A percentile compares a stretch with the other conserved stretches of the same genome.
Evolutionary conservation across 75 land plant species (phyloP).

Genomic region (Picea glauca): DNA sequence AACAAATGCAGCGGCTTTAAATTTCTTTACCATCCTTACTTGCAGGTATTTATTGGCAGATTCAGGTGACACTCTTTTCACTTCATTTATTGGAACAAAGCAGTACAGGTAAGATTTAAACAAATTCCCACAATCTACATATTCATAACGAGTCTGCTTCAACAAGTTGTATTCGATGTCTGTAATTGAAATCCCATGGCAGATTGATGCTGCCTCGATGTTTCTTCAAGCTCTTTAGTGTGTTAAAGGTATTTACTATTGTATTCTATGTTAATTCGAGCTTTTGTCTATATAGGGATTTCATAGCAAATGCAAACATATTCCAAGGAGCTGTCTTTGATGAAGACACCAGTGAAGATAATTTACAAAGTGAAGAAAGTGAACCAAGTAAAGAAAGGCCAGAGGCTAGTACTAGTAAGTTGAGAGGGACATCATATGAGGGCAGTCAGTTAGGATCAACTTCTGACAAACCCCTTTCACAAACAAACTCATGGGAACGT

Average conservation of each 20-base stretch:
- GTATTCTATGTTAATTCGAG: not conserved
- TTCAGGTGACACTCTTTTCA: conserved; percentile 88
- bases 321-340: conserved; percentile 90
- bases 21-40: not conserved
- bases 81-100: conserved; percentile 94
- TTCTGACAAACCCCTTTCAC: conserved; percentile 3
- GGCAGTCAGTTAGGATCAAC: conserved; percentile 17
- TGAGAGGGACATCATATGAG: conserved; percentile 1
- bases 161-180: conserved; percentile 2
- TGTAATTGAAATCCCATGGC: not conserved
- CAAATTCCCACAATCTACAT: not conserved
- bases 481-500: conserved; percentile 13
- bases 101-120: conserved; percentile 69
- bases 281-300: conserved; percentile 51
- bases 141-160: not conserved
- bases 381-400: conserved; percentile 12
- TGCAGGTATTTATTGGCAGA: conserved; percentile 90
- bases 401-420: too few relatives aligned
- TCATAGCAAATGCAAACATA: conserved; percentile 87
- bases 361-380: conserved; percentile 26
- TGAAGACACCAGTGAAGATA: conserved; percentile 54
- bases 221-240: not conserved
- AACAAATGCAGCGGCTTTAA: not conserved
- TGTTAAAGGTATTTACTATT: not conserved
- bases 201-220: not conserved